Percentiles rank a stretch among this genome's conserved stretches.
Conservation (phyloP, 306 rosid species). For the Trifolium fragiferum region DNA sequence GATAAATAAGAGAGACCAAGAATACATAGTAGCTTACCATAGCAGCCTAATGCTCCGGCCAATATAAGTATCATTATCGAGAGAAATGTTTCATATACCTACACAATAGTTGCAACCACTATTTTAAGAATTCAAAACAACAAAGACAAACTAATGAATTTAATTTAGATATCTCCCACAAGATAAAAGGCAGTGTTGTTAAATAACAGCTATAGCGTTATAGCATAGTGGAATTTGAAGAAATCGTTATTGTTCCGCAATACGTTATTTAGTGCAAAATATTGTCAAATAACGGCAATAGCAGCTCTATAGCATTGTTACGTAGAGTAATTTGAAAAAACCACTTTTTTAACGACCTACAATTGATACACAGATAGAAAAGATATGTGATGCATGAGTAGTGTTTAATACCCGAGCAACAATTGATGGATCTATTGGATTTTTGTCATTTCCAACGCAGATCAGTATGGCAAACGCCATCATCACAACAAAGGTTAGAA, state of each 20-base stretch:
- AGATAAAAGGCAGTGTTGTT: too few species aligned
- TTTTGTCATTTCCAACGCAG: slow-evolving; percentile 61
- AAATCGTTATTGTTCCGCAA: not conserved
- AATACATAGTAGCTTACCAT: slow-evolving; percentile 50
- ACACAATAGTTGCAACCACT: slow-evolving; percentile 33
- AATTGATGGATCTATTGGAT: slow-evolving; percentile 57
- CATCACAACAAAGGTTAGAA: slow-evolving; percentile 52
- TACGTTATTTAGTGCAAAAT: not conserved
- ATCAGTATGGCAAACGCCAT: slow-evolving; percentile 56
- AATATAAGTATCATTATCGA: slow-evolving; percentile 49
- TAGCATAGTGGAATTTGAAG: not conserved
- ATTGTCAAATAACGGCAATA: not conserved
- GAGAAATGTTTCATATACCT: slow-evolving; percentile 69
- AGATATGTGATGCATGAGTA: slow-evolving; percentile 1
- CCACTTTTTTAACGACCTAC: not conserved
- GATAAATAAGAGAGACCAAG: slow-evolving; percentile 2
- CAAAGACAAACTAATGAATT: too few species aligned
- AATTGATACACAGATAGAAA: not conserved
- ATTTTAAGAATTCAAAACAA: too few species aligned
- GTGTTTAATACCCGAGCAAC: slow-evolving; percentile 60
- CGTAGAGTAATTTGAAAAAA: not conserved
- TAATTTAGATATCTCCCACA: too few species aligned
- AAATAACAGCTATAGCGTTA: not conserved
- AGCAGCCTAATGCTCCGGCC: slow-evolving; percentile 70
- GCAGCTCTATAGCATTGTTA: not conserved